phyloP scores from a whole-genome alignment of 2,329 filamentous ascomycete genomes.

The Aotearoamyces nothofagi region DNA sequence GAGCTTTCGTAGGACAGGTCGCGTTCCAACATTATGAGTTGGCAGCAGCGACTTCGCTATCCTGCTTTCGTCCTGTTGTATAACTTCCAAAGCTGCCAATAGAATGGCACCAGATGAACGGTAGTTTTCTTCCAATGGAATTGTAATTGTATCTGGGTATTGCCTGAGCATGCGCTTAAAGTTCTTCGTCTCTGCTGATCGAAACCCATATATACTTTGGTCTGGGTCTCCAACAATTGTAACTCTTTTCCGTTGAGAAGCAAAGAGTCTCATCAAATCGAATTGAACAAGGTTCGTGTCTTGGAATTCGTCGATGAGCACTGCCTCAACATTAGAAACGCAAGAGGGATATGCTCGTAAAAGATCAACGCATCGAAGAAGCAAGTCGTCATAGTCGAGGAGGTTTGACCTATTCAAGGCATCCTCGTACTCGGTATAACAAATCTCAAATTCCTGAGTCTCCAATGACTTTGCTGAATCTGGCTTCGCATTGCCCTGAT shows the following conservation, averaged over 20 bases:
- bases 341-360: constrained; percentile 60
- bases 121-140: constrained; percentile 89
- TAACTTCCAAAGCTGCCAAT: constrained; percentile 64
- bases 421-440: constrained; percentile 63
- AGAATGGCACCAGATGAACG: constrained; percentile 80
- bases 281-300: constrained; percentile 95
- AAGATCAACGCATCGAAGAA: constrained; percentile 70
- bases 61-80: constrained; percentile 73
- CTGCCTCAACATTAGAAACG: constrained; percentile 77
- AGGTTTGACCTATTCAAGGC: constrained; percentile 64
- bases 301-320: constrained; percentile 94
- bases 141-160: constrained; percentile 64
- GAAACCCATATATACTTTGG: constrained; percentile 95
- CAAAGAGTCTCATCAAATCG: constrained; percentile 81
- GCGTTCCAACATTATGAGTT: constrained; percentile 64
- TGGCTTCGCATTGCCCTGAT: constrained; percentile 28
- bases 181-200: constrained; percentile 84
- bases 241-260: constrained; percentile 56
- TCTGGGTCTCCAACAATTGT: constrained; percentile 95
- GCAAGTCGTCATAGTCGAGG: constrained; percentile 86
- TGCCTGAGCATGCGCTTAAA: constrained; percentile 62
- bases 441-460: constrained; percentile 51
- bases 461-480: constrained; percentile 25
- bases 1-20: constrained; percentile 66
- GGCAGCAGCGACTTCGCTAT: constrained; percentile 69